A percentile compares a stretch with the other conserved stretches of the same genome.
These are phyloP conservation scores for Chaetomium fimeti DNA, from an alignment of 495 filamentous ascomycete species.

Conservation along the genomic window DNA sequence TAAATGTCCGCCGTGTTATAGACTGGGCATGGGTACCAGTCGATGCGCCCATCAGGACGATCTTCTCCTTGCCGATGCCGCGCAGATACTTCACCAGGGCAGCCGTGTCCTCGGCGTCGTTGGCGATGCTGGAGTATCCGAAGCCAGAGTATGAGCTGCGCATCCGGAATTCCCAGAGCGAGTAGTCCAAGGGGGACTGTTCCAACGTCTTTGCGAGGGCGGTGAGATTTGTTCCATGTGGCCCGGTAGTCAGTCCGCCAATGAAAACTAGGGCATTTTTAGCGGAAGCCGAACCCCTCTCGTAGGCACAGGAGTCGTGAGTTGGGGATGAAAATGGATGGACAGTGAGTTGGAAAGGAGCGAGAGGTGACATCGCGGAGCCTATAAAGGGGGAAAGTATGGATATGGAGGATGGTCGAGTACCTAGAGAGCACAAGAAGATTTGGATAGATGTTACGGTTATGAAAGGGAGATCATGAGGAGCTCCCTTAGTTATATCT, in stretches of 20 bases:
- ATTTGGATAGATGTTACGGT: too few species aligned
- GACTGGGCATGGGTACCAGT: slow-evolving; percentile 5
- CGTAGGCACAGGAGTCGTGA: slow-evolving; percentile 36
- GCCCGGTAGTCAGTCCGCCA: slow-evolving; percentile 72
- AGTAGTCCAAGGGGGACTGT: slow-evolving; percentile 36
- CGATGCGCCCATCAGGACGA: slow-evolving; percentile 13
- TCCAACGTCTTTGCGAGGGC: background rate
- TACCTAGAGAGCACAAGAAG: background rate
- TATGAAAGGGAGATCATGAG: background rate
- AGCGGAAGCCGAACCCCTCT: slow-evolving; percentile 34
- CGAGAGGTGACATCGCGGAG: background rate
- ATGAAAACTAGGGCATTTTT: slow-evolving; percentile 74
- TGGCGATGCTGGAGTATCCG: slow-evolving; percentile 63
- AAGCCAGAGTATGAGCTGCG: slow-evolving; percentile 64
- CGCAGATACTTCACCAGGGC: slow-evolving; percentile 69
- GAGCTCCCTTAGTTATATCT: background rate
- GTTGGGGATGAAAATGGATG: slow-evolving; percentile 30
- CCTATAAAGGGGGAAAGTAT: background rate
- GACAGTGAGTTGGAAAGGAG: slow-evolving; percentile 33
- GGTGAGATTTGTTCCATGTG: slow-evolving; percentile 39
- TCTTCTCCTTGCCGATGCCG: slow-evolving; percentile 15
- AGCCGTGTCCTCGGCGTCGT: slow-evolving; percentile 69
- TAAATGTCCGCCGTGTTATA: background rate
- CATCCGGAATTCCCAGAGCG: slow-evolving; percentile 42
- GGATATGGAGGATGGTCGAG: background rate